phyloP scores from a whole-genome alignment of 2,329 filamentous ascomycete species.

The Pseudogymnoascus sp. region DNA sequence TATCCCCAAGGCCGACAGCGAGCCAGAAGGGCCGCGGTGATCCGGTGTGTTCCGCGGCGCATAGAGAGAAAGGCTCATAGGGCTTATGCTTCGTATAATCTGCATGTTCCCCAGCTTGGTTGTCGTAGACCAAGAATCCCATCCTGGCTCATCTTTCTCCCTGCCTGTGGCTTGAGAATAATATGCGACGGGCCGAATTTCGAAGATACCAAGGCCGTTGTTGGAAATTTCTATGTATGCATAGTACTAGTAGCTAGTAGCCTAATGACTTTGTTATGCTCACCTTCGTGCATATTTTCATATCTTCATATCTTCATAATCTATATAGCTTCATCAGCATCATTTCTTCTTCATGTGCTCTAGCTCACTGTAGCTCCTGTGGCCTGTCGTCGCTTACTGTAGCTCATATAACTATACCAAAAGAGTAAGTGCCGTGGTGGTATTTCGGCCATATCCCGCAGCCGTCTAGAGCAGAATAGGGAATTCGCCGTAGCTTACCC shows the following conservation, averaged over 20 bases:
- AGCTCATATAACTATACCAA: background rate
- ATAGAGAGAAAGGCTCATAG: background rate
- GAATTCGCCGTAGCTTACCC: background rate
- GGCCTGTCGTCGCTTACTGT: constrained; percentile 32
- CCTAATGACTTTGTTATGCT: background rate
- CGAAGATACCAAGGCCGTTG: background rate
- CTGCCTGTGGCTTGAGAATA: constrained; percentile 20
- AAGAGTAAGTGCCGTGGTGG: constrained; percentile 5
- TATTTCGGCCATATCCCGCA: constrained; percentile 5
- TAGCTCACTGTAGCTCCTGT: background rate
- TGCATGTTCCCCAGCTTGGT: background rate
- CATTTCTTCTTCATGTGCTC: background rate
- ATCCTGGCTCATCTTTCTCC: background rate
- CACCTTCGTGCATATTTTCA: background rate
- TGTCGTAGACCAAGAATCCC: background rate
- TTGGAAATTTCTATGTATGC: background rate
- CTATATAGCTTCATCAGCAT: background rate
- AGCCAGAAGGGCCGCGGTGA: background rate
- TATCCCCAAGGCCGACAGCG: background rate
- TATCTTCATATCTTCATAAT: background rate
- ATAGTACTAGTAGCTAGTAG: background rate
- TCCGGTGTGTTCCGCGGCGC: background rate
- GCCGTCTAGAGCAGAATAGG: background rate
- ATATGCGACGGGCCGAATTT: background rate
- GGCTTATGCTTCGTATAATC: background rate